Conservation (phyloP, 805 yeast species). For the Priceomyces haplophilus region DNA sequence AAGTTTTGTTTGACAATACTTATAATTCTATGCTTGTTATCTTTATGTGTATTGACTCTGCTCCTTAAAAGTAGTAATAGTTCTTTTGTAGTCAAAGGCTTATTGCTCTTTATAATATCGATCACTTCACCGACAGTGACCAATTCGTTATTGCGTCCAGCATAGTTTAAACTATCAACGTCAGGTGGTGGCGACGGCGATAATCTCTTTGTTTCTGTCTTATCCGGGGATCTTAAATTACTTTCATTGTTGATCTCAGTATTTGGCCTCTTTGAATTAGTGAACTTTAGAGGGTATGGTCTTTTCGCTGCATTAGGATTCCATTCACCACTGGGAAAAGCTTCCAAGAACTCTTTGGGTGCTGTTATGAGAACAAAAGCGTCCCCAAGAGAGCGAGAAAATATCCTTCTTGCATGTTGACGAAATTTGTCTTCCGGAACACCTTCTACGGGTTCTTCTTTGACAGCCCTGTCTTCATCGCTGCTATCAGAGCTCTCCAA, state of each 20-base stretch:
- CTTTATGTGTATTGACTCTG: constrained; percentile 61
- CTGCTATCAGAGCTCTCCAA: constrained; percentile 65
- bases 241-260: constrained; percentile 24
- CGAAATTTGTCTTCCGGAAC: constrained; percentile 8
- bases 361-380: constrained; percentile 60
- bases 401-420: constrained; percentile 13
- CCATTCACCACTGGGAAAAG: constrained; percentile 84
- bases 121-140: constrained; percentile 74
- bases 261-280: constrained; percentile 41
- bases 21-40: constrained; percentile 60
- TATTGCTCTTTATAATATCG: constrained; percentile 50
- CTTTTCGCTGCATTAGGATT: constrained; percentile 56
- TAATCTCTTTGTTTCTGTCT: constrained; percentile 12
- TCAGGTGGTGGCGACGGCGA: constrained; percentile 13
- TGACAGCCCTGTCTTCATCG: constrained; percentile 34
- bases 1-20: constrained; percentile 55
- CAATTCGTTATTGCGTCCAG: constrained; percentile 41
- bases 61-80: constrained; percentile 58
- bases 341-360: constrained; percentile 53
- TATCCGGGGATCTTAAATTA: constrained; percentile 4
- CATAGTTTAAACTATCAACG: constrained; percentile 27
- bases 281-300: constrained; percentile 18
- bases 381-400: constrained; percentile 30
- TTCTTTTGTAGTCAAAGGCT: constrained; percentile 58
- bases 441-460: constrained; percentile 30